Percentiles rank a stretch among this genome's conserved stretches.
phyloP scores from a whole-genome alignment of 176 grass and related monocot genomes.

The Pharus latifolius region DNA sequence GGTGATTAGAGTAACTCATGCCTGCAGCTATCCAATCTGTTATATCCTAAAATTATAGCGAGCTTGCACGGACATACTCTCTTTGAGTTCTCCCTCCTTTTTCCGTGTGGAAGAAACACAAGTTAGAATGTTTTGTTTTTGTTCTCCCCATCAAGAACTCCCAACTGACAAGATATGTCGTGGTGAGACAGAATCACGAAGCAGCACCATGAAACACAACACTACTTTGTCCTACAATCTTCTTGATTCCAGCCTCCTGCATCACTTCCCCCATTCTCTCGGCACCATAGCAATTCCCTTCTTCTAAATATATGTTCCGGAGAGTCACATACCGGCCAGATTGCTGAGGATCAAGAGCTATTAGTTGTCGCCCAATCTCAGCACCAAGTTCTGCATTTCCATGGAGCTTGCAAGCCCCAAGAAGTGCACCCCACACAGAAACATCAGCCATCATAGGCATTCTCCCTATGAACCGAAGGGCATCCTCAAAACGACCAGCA shows the following conservation, averaged over 20 bases:
- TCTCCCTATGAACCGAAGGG: slow-evolving; percentile 32
- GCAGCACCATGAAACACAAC: slow-evolving; percentile 1
- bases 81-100: too few relatives aligned
- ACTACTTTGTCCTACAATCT: slow-evolving; percentile 38
- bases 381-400: slow-evolving; percentile 32
- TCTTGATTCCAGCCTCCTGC: slow-evolving; percentile 48
- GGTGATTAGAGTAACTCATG: too few relatives aligned
- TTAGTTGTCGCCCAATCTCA: slow-evolving; percentile 33
- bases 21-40: too few relatives aligned
- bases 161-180: background rate
- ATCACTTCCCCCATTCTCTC: slow-evolving; percentile 38
- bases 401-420: slow-evolving; percentile 60
- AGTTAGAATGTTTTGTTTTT: background rate
- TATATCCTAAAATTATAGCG: too few relatives aligned
- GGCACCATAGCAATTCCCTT: slow-evolving; percentile 52
- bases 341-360: slow-evolving; percentile 35
- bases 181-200: background rate
- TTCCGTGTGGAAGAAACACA: too few relatives aligned
- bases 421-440: slow-evolving; percentile 70
- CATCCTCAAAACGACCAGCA: slow-evolving; percentile 37
- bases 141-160: too few relatives aligned
- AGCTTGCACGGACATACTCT: too few relatives aligned
- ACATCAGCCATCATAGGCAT: slow-evolving; percentile 57
- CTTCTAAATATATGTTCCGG: slow-evolving; percentile 48
- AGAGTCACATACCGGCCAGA: slow-evolving; percentile 37